Conservation (phyloP, 1,139 yeast genomes). For the Protomyces gravidus region DNA sequence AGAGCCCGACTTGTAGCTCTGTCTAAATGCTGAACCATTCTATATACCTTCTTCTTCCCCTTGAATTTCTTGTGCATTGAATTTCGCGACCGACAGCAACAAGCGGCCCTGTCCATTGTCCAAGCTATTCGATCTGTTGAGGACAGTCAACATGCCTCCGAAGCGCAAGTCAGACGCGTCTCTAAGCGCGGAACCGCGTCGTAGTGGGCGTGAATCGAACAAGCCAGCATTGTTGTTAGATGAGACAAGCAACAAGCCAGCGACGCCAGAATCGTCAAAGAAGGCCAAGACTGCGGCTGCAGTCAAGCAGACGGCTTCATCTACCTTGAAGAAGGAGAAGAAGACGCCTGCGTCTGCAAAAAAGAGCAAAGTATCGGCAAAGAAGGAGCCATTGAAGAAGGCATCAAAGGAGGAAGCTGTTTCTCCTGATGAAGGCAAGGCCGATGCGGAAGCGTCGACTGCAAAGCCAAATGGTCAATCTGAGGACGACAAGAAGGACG, state of each 20-base stretch:
- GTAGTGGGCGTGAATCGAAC: slow-evolving; percentile 2
- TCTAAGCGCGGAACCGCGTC: slow-evolving; percentile 7
- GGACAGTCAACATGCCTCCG: slow-evolving; percentile 5
- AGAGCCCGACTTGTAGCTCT: background rate
- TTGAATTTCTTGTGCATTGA: background rate
- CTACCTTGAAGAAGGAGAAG: background rate
- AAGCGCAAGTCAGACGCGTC: slow-evolving; percentile 10
- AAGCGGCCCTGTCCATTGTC: too few relatives aligned
- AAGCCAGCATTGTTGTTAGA: slow-evolving; percentile 4
- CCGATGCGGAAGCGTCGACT: background rate
- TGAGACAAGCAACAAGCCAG: background rate
- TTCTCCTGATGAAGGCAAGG: background rate
- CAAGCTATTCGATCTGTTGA: too few relatives aligned
- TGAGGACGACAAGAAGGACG: background rate
- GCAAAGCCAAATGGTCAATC: background rate
- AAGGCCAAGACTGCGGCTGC: background rate
- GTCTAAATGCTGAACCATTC: too few relatives aligned
- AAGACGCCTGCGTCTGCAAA: background rate
- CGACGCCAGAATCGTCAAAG: background rate
- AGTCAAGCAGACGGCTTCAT: background rate
- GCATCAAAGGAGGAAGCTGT: background rate
- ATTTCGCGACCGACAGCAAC: too few relatives aligned
- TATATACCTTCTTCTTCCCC: background rate
- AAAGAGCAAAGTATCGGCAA: background rate
- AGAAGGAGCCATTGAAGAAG: background rate